A percentile compares a stretch with the other conserved stretches of the same genome.
Conservation (phyloP, 352 stramenopile genomes). For the Peronospora belbahrii region DNA sequence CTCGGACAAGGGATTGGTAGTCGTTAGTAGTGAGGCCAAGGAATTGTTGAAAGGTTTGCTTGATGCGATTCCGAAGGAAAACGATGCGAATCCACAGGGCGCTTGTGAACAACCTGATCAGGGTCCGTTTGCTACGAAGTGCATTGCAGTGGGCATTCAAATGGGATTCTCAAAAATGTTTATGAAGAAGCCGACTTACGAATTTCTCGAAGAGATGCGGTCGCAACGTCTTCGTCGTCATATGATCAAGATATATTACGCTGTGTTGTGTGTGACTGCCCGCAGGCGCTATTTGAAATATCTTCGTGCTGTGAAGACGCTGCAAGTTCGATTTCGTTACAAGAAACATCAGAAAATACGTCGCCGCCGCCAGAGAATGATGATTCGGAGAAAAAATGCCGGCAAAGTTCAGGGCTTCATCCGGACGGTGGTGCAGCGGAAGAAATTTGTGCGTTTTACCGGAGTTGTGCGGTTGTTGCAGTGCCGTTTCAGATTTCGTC, state of each 20-base stretch:
- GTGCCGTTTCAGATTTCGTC: slow-evolving; percentile 58
- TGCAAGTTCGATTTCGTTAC: slow-evolving; percentile 61
- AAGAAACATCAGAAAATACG: slow-evolving; percentile 33
- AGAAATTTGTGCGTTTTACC: slow-evolving; percentile 46
- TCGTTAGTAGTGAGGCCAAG: slow-evolving; percentile 46
- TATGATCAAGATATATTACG: slow-evolving; percentile 71
- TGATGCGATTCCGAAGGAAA: slow-evolving; percentile 83
- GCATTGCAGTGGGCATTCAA: slow-evolving; percentile 68
- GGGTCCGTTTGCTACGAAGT: slow-evolving; percentile 51
- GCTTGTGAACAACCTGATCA: slow-evolving; percentile 64
- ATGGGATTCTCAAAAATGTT: slow-evolving; percentile 96
- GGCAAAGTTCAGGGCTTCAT: slow-evolving; percentile 48
- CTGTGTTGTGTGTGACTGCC: slow-evolving; percentile 50
- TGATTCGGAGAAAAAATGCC: slow-evolving; percentile 35
- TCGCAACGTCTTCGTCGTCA: slow-evolving; percentile 51
- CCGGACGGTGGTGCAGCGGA: slow-evolving; percentile 43
- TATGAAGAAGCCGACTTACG: slow-evolving; percentile 86
- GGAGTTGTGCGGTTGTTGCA: slow-evolving; percentile 55
- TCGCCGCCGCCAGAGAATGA: slow-evolving; percentile 27
- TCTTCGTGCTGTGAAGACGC: slow-evolving; percentile 36
- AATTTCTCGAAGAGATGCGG: slow-evolving; percentile 87
- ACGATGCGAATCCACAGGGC: slow-evolving; percentile 73
- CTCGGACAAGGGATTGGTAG: slow-evolving; percentile 30
- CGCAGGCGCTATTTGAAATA: slow-evolving; percentile 54
- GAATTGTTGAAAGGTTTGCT: slow-evolving; percentile 84